phyloP scores from a whole-genome alignment of 768 basidiomycete genomes.

The Naganishia antarctica region DNA sequence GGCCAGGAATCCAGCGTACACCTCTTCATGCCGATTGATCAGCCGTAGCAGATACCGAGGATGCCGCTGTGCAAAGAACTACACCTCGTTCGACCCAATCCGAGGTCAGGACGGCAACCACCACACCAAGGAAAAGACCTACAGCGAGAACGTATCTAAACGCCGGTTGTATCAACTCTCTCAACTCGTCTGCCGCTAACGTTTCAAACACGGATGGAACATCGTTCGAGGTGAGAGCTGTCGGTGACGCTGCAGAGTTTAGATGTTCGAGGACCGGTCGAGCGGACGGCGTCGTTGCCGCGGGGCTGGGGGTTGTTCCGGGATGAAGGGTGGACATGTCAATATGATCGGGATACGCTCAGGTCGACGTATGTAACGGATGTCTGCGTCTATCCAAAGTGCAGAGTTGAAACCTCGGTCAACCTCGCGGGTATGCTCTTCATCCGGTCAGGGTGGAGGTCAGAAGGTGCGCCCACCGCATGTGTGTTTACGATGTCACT shows the following conservation, averaged over 20 bases:
- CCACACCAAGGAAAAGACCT: constrained; percentile 41
- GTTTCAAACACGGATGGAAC: constrained; percentile 69
- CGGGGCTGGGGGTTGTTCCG: not conserved
- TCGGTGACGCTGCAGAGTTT: constrained; percentile 10
- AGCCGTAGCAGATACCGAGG: constrained; percentile 85
- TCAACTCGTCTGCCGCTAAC: constrained; percentile 85
- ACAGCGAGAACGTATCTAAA: constrained; percentile 90
- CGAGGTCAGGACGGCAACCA: not conserved
- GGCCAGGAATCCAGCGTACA: constrained; percentile 82
- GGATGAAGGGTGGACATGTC: constrained; percentile 1
- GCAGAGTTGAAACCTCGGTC: no score
- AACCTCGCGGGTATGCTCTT: no score
- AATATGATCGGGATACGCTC: no score
- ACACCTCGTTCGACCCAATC: not conserved
- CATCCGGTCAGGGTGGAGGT: no score
- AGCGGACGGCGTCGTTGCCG: constrained; percentile 2
- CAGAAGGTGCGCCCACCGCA: no score
- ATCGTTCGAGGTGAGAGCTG: constrained; percentile 23
- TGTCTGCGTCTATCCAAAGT: no score
- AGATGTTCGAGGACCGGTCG: constrained; percentile 14
- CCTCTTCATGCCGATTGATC: constrained; percentile 93
- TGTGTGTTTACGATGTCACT: no score
- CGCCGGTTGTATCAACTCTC: constrained; percentile 86
- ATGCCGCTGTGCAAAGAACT: constrained; percentile 93
- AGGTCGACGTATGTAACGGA: no score